These are phyloP conservation scores for Fibroporia radiculosa DNA, from an alignment of 768 basidiomycete genomes.

Conservation along the genomic window DNA sequence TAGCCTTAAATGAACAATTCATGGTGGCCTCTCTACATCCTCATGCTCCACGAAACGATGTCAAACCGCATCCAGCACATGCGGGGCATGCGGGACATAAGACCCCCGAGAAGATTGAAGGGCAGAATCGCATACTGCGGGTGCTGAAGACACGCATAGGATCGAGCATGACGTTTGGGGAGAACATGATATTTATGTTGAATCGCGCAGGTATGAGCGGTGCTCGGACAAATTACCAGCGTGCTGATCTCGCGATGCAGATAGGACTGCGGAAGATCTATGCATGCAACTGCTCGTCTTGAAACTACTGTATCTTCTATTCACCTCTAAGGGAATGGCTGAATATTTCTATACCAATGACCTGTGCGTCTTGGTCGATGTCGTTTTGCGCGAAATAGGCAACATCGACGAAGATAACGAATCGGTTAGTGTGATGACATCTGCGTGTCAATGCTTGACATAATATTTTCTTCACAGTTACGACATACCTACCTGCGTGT, in stretches of 20 bases:
- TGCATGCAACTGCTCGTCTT: constrained; percentile 93
- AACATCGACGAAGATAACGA: constrained; percentile 93
- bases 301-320: constrained; percentile 91
- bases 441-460: neutral
- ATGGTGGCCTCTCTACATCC: constrained; percentile 76
- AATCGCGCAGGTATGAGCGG: constrained; percentile 86
- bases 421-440: constrained; percentile 49
- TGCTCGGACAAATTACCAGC: no score
- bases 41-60: constrained; percentile 13
- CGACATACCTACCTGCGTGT: constrained; percentile 97
- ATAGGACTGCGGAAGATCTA: constrained; percentile 79
- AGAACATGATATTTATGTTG: constrained; percentile 98
- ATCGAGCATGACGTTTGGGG: constrained; percentile 91
- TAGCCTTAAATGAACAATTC: constrained; percentile 95
- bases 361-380: constrained; percentile 90
- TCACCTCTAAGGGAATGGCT: constrained; percentile 85
- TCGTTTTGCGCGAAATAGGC: constrained; percentile 89
- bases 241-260: constrained; percentile 30
- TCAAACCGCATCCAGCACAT: constrained; percentile 9
- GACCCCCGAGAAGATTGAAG: constrained; percentile 28
- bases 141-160: constrained; percentile 80
- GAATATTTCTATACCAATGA: constrained; percentile 99
- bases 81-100: constrained; percentile 5
- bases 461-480: constrained; percentile 39
- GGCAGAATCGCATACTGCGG: constrained; percentile 71